Evolutionary conservation across 2,329 filamentous ascomycete species (phyloP).

Genomic region (Exophiala spinifera): DNA sequence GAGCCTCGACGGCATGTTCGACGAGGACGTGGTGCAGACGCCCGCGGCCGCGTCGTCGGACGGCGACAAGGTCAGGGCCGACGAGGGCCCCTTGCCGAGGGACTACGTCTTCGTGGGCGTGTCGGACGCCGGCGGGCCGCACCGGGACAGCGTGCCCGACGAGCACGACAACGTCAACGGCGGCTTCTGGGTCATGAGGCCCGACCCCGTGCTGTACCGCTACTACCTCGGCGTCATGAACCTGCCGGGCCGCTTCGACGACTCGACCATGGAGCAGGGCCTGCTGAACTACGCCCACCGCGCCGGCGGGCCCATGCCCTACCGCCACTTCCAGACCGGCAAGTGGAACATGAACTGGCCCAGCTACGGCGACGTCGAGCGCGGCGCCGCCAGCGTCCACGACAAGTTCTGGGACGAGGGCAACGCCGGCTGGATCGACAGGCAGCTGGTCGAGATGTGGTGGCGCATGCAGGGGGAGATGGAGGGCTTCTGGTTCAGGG

Average conservation of each 20-base stretch:
- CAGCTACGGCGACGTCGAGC: conserved; percentile 36
- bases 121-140: conserved; percentile 35
- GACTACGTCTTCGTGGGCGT: conserved; percentile 36
- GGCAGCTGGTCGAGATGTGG: conserved; percentile 2
- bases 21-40: conserved; percentile 27
- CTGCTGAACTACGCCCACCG: conserved; percentile 42
- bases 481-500: neutral
- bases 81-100: conserved; percentile 34
- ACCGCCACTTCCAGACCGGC: conserved; percentile 37
- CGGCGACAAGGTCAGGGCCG: conserved; percentile 23
- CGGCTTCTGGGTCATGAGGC: conserved; percentile 40
- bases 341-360: conserved; percentile 42
- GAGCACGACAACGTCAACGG: conserved; percentile 35
- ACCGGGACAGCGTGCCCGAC: conserved; percentile 36
- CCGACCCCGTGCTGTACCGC: conserved; percentile 34
- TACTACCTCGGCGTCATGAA: conserved; percentile 37
- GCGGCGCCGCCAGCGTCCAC: conserved; percentile 38
- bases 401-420: conserved; percentile 38
- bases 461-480: conserved; percentile 1
- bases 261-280: conserved; percentile 38
- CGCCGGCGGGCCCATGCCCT: conserved; percentile 41
- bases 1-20: conserved; percentile 38
- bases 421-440: conserved; percentile 1
- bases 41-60: conserved; percentile 16
- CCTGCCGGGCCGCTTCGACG: conserved; percentile 35